Evolutionary conservation across 208 protist genomes (phyloP).

Genomic region (Trypanosoma platydactyli): DNA sequence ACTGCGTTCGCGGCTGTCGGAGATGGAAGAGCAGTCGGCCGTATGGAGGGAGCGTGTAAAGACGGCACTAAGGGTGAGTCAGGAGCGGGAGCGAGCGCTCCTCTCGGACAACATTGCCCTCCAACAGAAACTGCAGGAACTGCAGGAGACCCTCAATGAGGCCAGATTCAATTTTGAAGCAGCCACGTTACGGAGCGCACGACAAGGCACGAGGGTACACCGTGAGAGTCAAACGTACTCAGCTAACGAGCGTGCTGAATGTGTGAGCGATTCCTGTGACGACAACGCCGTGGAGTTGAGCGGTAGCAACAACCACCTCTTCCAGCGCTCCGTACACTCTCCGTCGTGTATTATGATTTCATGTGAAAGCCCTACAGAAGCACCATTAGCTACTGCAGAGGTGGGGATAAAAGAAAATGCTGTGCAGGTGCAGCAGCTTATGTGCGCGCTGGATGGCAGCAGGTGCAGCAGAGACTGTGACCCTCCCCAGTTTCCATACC

Average conservation of each 20-base stretch:
- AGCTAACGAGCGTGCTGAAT: background rate
- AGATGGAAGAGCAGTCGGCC: conserved; percentile 12
- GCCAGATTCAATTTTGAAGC: conserved; percentile 20
- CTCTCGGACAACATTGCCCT: conserved; percentile 16
- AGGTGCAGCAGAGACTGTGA: background rate
- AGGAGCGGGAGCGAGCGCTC: conserved; percentile 15
- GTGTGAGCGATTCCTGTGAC: background rate
- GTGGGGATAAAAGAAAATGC: background rate
- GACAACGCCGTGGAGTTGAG: background rate
- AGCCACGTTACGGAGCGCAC: background rate
- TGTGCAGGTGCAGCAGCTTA: background rate
- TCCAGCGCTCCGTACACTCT: background rate
- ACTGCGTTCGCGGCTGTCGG: background rate
- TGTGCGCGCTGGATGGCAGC: background rate
- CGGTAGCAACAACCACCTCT: background rate
- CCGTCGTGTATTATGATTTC: conserved; percentile 6
- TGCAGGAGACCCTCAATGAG: conserved; percentile 17
- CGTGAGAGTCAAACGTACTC: conserved; percentile 11
- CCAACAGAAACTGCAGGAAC: background rate
- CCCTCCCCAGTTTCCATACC: background rate
- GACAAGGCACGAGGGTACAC: background rate
- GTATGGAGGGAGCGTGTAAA: conserved; percentile 27
- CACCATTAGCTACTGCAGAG: background rate
- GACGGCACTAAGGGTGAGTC: conserved; percentile 13
- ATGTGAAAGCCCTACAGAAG: background rate